Base-by-base conservation (phyloP, 2,329 filamentous ascomycete genomes). In the Verticillium isaacii region DNA sequence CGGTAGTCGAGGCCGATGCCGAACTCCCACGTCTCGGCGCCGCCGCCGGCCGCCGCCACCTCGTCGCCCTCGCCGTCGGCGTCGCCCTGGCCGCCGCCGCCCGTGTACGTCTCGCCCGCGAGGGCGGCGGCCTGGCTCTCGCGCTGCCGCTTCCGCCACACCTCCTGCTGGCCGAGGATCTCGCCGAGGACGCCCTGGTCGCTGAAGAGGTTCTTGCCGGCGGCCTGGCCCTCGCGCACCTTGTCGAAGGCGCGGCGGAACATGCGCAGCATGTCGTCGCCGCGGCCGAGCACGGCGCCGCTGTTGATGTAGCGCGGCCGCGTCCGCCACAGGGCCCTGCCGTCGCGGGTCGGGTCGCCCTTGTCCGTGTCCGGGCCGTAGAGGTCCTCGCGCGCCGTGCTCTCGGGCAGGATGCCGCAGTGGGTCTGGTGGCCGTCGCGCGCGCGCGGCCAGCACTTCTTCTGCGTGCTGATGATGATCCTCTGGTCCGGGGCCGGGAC, bases 151-250 rank as follows among this genome's bases (percentile, higher is more conserved):
- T 34, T 41, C 15, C 61, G 61, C 60, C 62, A 68, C 17, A 66
- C 62, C 60, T 68, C 68, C 58, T 69, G 68, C 54, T 72, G 71
- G 2, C 70, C 72, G 57, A 72, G 71, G 0, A 74, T 65, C 56
- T 73, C 68, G n/a, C 68, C 70, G 29, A 73, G 70, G 17, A 74
- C 63, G 14, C 71, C 71, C 57, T 74, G 72, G 36, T 74, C 72
- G 19, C 71, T 70, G 15, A 64, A 66, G 1, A 74, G 64, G 8
- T 67, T 58, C 5, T 62, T 56, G 2, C 59, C 61, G 0, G 62
- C 60, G 1, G 58, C 58, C 1, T 68, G 60, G 32, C 65, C 66
- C 58, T 64, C 62, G 11, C 68, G 66, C 62, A 74, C 68, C 41
- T 65, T 70, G 17, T 69, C 67, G 56, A 69, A 57, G 15, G 59